Conservation (phyloP, 495 filamentous ascomycete genomes). For the Aspergillus nidulans region DNA sequence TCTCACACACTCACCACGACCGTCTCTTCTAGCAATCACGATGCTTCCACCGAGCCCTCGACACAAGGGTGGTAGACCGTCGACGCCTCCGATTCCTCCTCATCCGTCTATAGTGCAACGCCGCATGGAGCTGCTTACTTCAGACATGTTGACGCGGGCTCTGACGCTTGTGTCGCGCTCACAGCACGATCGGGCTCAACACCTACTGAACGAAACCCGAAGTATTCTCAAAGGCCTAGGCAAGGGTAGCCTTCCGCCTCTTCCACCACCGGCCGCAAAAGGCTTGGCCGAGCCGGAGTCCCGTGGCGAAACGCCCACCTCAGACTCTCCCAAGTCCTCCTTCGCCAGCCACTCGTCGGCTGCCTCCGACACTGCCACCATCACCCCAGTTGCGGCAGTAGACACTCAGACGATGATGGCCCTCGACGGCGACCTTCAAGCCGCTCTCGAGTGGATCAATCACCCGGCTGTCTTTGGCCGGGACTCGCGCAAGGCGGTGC, state of each 20-base stretch:
- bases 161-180: constrained; percentile 86
- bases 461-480: constrained; percentile 93
- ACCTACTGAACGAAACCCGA: constrained; percentile 85
- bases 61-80: constrained; percentile 56
- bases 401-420: constrained; percentile 75
- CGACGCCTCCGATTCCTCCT: constrained; percentile 85
- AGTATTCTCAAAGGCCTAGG: constrained; percentile 94
- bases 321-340: constrained; percentile 38
- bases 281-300: constrained; percentile 37
- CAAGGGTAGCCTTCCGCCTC: constrained; percentile 91
- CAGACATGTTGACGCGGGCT: constrained; percentile 94
- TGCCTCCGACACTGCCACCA: constrained; percentile 48
- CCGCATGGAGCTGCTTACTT: constrained; percentile 95
- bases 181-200: constrained; percentile 89
- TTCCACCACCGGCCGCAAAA: constrained; percentile 53
- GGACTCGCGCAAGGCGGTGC: constrained; percentile 92
- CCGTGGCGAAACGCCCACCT: constrained; percentile 34
- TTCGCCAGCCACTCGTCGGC: constrained; percentile 41
- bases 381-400: constrained; percentile 67
- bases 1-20: constrained; percentile 79
- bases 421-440: constrained; percentile 84
- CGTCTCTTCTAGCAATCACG: constrained; percentile 93
- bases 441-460: constrained; percentile 97
- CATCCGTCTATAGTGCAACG: constrained; percentile 95
- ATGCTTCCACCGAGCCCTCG: constrained; percentile 79